Conservation (phyloP, 345 rosid species). For the Camelina laxa region DNA sequence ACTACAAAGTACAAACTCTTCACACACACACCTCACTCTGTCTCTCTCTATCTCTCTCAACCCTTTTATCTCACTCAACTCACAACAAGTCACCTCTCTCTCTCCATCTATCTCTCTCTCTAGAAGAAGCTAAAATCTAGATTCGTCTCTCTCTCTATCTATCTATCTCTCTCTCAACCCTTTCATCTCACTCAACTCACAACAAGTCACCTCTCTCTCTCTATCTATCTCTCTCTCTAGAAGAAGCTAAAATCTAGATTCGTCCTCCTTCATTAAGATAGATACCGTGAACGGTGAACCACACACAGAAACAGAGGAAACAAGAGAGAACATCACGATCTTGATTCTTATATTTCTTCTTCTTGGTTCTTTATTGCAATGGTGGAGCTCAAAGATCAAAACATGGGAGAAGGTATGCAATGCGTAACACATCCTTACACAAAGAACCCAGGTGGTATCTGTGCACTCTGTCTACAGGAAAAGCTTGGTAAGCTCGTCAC, state of each 20-base stretch:
- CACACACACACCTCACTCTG: not conserved
- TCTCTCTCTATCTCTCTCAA: too few relatives aligned
- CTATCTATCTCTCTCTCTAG: slow-evolving; percentile 35
- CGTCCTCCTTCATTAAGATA: not conserved
- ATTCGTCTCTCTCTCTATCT: too few relatives aligned
- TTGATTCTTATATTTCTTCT: slow-evolving; percentile 25
- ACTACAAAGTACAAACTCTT: slow-evolving; percentile 14
- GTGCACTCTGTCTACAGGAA: slow-evolving; percentile 97
- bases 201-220: slow-evolving; percentile 28
- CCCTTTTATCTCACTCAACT: not conserved
- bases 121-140: slow-evolving; percentile 41
- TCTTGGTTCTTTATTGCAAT: slow-evolving; percentile 6
- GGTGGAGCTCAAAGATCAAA: slow-evolving; percentile 56
- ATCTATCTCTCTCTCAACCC: slow-evolving; percentile 11
- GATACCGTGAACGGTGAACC: not conserved
- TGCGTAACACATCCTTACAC: slow-evolving; percentile 74
- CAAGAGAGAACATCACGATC: not conserved
- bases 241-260: slow-evolving; percentile 41
- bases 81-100: slow-evolving; percentile 24
- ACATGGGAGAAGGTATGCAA: slow-evolving; percentile 80
- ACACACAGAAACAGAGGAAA: slow-evolving; percentile 30
- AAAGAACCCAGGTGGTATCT: slow-evolving; percentile 92
- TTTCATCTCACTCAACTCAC: slow-evolving; percentile 8
- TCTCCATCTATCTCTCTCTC: slow-evolving; percentile 40
- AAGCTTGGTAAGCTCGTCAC: slow-evolving; percentile 97